These are phyloP conservation scores for Pichia insulana DNA, from an alignment of 805 yeast species.

Conservation along the genomic window DNA sequence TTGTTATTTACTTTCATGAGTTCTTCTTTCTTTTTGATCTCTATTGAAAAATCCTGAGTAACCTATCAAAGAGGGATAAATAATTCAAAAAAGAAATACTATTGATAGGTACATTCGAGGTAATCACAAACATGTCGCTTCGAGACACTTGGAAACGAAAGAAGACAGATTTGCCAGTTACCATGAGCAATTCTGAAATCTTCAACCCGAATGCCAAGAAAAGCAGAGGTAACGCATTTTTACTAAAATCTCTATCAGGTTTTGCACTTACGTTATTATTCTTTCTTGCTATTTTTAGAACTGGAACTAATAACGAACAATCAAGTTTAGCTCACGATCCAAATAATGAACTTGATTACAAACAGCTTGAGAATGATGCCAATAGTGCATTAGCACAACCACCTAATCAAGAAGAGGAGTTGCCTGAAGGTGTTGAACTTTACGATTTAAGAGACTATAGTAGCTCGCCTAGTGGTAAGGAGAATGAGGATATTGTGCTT, in stretches of 20 bases:
- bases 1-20: too few relatives aligned
- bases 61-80: too few relatives aligned
- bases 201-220: slow-evolving; percentile 1
- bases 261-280: background rate
- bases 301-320: background rate
- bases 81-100: too few relatives aligned
- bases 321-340: background rate
- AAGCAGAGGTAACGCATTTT: background rate
- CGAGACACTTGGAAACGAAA: slow-evolving; percentile 10
- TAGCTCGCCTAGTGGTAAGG: slow-evolving; percentile 44
- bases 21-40: too few relatives aligned
- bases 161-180: slow-evolving; percentile 6
- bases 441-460: slow-evolving; percentile 53
- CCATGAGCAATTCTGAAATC: background rate
- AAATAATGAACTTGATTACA: background rate
- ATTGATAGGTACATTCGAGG: too few relatives aligned
- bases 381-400: slow-evolving; percentile 8
- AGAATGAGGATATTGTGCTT: slow-evolving; percentile 53
- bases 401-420: slow-evolving; percentile 10
- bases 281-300: background rate
- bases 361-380: slow-evolving; percentile 1
- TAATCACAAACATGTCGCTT: background rate
- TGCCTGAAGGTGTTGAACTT: slow-evolving; percentile 24
- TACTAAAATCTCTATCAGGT: slow-evolving; percentile 1
- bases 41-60: too few relatives aligned